These are phyloP conservation scores for Aschersonia sp. DNA, from an alignment of 2,329 filamentous ascomycete genomes.

Conservation along the genomic window DNA sequence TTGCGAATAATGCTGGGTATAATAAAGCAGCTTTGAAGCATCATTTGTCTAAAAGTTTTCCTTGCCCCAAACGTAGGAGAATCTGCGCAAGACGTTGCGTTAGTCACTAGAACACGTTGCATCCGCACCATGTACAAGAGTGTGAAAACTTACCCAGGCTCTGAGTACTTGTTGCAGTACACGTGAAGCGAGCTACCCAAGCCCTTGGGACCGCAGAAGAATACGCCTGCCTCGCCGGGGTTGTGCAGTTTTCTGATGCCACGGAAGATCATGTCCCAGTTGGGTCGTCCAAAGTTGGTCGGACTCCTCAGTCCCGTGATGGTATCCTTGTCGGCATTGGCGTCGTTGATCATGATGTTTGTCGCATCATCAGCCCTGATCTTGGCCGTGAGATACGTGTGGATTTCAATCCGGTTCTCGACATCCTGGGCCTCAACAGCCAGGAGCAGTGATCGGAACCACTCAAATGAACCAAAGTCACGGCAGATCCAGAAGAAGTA, in stretches of 20 bases:
- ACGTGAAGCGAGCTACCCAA: constrained; percentile 64
- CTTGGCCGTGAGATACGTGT: constrained; percentile 77
- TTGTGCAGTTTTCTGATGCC: constrained; percentile 66
- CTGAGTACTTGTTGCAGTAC: constrained; percentile 79
- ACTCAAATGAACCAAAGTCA: constrained; percentile 79
- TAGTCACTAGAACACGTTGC: constrained; percentile 1
- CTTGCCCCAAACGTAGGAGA: constrained; percentile 54
- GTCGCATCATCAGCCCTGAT: constrained; percentile 76
- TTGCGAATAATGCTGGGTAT: constrained; percentile 1
- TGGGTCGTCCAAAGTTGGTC: constrained; percentile 74
- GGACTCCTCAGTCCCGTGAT: constrained; percentile 71
- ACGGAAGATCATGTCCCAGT: constrained; percentile 85
- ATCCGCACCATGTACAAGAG: background rate
- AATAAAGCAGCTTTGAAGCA: background rate
- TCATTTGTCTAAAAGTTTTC: constrained; percentile 42
- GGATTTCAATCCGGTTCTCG: constrained; percentile 74
- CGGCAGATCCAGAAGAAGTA: constrained; percentile 91
- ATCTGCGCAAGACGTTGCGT: constrained; percentile 21
- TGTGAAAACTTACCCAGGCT: constrained; percentile 48
- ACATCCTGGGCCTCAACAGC: constrained; percentile 80
- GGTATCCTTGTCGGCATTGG: constrained; percentile 69
- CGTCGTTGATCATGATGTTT: constrained; percentile 88
- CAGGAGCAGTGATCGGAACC: constrained; percentile 71
- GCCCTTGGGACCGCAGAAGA: constrained; percentile 76
- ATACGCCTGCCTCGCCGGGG: constrained; percentile 60